Percentiles rank a stretch among this genome's conserved stretches.
These are phyloP conservation scores for Fonsecaea pedrosoi DNA, from an alignment of 2,329 filamentous ascomycete species.

Conservation along the genomic window DNA sequence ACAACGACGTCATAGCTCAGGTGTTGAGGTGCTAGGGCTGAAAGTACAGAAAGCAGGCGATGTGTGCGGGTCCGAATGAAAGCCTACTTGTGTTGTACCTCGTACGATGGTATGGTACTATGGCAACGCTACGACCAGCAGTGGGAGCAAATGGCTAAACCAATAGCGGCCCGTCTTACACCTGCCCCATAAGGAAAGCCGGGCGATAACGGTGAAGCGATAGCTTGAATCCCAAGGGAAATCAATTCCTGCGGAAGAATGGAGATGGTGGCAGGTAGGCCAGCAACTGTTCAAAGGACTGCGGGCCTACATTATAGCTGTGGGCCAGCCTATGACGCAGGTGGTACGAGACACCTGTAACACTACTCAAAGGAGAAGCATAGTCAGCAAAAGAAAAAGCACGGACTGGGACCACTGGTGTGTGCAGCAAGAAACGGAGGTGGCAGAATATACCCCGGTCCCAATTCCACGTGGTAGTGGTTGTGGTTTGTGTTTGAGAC, in stretches of 20 bases:
- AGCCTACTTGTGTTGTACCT: neutral
- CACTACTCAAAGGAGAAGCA: conserved; percentile 10
- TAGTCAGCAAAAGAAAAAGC: neutral
- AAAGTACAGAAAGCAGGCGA: neutral
- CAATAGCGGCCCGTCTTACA: conserved; percentile 11
- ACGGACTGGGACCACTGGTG: neutral
- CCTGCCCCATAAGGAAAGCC: conserved; percentile 19
- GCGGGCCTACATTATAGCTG: conserved; percentile 13
- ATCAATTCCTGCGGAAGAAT: neutral
- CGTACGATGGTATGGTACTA: too few species aligned
- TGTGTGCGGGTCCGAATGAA: conserved; percentile 1
- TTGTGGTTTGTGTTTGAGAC: neutral
- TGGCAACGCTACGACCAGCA: too few species aligned
- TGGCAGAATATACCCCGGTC: neutral
- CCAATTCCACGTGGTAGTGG: conserved; percentile 1
- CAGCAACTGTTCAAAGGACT: neutral
- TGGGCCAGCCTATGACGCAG: conserved; percentile 8
- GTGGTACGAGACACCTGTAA: conserved; percentile 1
- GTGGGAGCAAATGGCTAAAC: neutral
- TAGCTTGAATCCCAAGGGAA: conserved; percentile 6
- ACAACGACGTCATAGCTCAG: conserved; percentile 4
- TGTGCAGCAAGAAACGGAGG: neutral
- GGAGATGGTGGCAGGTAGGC: neutral
- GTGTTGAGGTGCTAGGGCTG: conserved; percentile 1
- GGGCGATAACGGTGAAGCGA: conserved; percentile 6